Conservation (phyloP, 1,284 basidiomycete species). For the Cutaneotrichosporon sp. region DNA sequence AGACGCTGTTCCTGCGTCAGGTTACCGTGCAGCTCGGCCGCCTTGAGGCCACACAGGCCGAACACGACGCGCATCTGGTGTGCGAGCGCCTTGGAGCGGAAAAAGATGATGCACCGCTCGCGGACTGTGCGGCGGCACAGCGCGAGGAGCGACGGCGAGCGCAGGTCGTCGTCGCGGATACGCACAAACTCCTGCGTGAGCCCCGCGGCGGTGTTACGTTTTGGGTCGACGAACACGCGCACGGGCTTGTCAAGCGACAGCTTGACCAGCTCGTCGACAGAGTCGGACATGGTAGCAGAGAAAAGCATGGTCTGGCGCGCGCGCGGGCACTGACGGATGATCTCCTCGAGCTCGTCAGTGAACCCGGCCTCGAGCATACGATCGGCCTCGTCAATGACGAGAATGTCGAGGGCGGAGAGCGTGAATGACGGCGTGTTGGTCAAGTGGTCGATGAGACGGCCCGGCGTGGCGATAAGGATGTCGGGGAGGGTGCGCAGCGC, state of each 20-base stretch:
- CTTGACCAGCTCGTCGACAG: constrained; percentile 84
- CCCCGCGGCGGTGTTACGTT: constrained; percentile 78
- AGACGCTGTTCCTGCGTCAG: constrained; percentile 92
- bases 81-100: constrained; percentile 91
- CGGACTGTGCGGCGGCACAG: constrained; percentile 85
- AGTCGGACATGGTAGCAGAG: constrained; percentile 96
- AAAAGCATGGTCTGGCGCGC: constrained; percentile 97
- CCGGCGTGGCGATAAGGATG: constrained; percentile 89
- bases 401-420: constrained; percentile 84
- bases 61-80: constrained; percentile 96
- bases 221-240: constrained; percentile 90
- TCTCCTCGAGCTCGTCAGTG: constrained; percentile 89
- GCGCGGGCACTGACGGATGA: constrained; percentile 79
- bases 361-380: constrained; percentile 97
- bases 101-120: constrained; percentile 81
- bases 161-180: constrained; percentile 66
- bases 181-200: constrained; percentile 93
- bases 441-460: constrained; percentile 92
- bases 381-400: constrained; percentile 96
- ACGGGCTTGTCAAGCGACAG: constrained; percentile 89
- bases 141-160: constrained; percentile 73
- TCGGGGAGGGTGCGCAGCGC: constrained; percentile 81
- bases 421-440: constrained; percentile 92
- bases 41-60: constrained; percentile 76
- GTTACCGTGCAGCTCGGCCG: constrained; percentile 90